Evolutionary conservation across 345 rosid genomes (phyloP).

Genomic region (Microthlaspi erraticum): DNA sequence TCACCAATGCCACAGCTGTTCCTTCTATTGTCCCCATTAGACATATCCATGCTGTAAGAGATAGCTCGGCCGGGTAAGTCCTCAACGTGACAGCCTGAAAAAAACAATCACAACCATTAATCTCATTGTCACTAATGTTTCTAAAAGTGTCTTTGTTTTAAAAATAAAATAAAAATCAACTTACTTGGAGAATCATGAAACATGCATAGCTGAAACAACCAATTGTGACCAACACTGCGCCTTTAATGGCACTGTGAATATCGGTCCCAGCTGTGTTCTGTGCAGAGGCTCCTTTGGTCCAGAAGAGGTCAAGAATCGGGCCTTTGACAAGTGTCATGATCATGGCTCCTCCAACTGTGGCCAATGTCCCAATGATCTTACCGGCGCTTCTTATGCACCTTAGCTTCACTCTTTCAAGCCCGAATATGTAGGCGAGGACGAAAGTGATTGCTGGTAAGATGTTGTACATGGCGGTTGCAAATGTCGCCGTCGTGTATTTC

Average conservation of each 20-base stretch:
- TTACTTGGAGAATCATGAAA: conserved; percentile 81
- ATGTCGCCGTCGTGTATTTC: conserved; percentile 87
- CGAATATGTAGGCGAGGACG: conserved; percentile 66
- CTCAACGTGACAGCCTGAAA: conserved; percentile 61
- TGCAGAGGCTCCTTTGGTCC: conserved; percentile 53
- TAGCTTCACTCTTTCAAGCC: conserved; percentile 75
- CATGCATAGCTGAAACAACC: conserved; percentile 79
- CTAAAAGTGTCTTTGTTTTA: too few relatives aligned
- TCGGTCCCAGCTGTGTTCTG: conserved; percentile 51
- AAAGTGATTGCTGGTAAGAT: conserved; percentile 88
- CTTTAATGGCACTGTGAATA: conserved; percentile 60
- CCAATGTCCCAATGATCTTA: conserved; percentile 71
- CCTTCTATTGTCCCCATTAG: conserved; percentile 75
- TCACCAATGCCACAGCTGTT: conserved; percentile 58
- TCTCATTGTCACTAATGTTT: too few relatives aligned
- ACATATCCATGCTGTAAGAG: conserved; percentile 85
- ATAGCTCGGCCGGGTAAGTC: conserved; percentile 78
- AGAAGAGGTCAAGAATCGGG: conserved; percentile 54
- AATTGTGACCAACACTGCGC: conserved; percentile 61
- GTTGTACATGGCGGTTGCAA: conserved; percentile 81
- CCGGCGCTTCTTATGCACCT: conserved; percentile 59
- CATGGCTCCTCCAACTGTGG: conserved; percentile 94
- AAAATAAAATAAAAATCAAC: too few relatives aligned
- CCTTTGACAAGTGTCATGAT: conserved; percentile 84
- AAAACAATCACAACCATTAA: too few relatives aligned